Evolutionary conservation across 108 stramenopile genomes (phyloP).

Genomic region (Cylindrotheca fusiformis): DNA sequence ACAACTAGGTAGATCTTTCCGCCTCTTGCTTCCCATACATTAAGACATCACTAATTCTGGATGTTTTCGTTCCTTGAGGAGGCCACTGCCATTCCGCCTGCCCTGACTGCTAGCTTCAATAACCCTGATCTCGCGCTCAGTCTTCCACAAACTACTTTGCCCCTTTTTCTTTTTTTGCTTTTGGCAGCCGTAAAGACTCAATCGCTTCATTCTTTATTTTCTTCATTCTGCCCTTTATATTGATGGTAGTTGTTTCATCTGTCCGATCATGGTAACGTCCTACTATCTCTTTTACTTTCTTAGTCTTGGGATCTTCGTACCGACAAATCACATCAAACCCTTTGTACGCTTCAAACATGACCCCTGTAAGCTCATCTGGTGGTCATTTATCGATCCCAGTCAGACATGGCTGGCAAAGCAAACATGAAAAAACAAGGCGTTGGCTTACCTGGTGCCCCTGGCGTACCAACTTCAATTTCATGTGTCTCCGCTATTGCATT

Average conservation of each 20-base stretch:
- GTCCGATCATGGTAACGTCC: slow-evolving; percentile 61
- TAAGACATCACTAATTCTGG: background rate
- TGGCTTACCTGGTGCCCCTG: slow-evolving; percentile 30
- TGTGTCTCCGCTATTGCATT: slow-evolving; percentile 49
- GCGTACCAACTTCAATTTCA: slow-evolving; percentile 81
- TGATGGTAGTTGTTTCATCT: slow-evolving; percentile 55
- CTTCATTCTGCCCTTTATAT: slow-evolving; percentile 69
- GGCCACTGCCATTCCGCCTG: no score
- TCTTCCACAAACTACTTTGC: no score
- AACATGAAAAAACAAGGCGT: no score
- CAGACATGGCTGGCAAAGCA: no score
- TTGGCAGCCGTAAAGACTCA: slow-evolving; percentile 51
- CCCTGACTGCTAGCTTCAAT: no score
- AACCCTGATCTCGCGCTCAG: no score
- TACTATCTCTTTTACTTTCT: slow-evolving; percentile 48
- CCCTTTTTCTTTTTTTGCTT: slow-evolving; percentile 79
- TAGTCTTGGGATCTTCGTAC: slow-evolving; percentile 46
- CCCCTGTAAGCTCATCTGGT: slow-evolving; percentile 36
- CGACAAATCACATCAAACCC: slow-evolving; percentile 77
- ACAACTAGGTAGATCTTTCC: no score
- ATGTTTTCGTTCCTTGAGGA: no score
- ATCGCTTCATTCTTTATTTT: slow-evolving; percentile 66
- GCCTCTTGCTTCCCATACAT: no score
- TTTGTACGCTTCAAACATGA: slow-evolving; percentile 70
- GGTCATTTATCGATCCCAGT: no score